These are phyloP conservation scores for Arthrobotrys musiformis DNA, from an alignment of 2,329 filamentous ascomycete genomes.

Conservation along the genomic window DNA sequence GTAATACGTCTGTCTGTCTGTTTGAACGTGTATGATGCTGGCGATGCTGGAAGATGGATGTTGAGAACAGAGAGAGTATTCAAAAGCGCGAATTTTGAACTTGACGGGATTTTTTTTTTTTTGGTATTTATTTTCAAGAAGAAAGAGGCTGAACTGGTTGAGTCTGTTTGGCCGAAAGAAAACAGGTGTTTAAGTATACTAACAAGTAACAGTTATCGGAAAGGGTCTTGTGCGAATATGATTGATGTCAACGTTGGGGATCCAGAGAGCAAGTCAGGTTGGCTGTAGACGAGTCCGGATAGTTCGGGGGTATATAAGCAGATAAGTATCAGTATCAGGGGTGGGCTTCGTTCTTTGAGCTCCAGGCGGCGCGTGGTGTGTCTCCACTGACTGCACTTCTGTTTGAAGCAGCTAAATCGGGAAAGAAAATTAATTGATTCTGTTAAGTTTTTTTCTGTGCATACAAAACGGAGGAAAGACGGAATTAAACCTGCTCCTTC, in stretches of 20 bases:
- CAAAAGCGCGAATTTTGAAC: neutral
- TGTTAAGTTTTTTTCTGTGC: neutral
- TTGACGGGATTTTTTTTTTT: neutral
- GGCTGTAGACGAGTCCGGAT: conserved; percentile 12
- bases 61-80: neutral
- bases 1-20: too few relatives aligned
- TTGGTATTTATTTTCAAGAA: too few relatives aligned
- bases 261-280: conserved; percentile 18
- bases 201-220: neutral
- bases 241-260: conserved; percentile 31
- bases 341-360: conserved; percentile 14
- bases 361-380: conserved; percentile 14
- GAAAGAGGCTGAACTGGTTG: neutral
- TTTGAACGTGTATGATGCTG: neutral
- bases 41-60: neutral
- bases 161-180: neutral
- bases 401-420: conserved; percentile 16
- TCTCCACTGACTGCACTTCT: conserved; percentile 20
- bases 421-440: conserved; percentile 14
- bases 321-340: conserved; percentile 26
- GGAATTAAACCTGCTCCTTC: too few relatives aligned
- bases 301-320: conserved; percentile 32
- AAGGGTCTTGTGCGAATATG: conserved; percentile 23
- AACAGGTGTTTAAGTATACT: neutral
- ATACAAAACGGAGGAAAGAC: too few relatives aligned